Base-by-base conservation (phyloP, 805 yeast species). In the Ogataea trehalophila region DNA sequence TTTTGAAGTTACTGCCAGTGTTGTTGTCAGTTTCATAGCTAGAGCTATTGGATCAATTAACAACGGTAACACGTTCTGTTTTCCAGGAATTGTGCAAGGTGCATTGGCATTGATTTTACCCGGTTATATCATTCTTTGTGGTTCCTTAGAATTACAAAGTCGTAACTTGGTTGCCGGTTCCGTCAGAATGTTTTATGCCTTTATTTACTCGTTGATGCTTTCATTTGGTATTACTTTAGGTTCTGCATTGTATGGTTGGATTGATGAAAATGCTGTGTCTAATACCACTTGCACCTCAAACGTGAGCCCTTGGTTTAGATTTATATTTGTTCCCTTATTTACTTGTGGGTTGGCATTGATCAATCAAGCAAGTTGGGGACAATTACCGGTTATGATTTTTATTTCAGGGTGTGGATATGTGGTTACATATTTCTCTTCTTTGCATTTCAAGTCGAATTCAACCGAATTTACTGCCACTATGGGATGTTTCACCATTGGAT, bases 221-320 rank as follows among this genome's bases (percentile, higher is more conserved):
- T 94, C 96, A 8, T 92, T 92, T 68, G 98, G 98, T 39, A 87
- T 92, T 53, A 90, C 97, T 0, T 69, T 92, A 47, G 98, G 98
- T 0, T 87, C 96, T 5, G 95, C 95, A 0, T 70, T 92, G 37
- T 92, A 87, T 62, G 98, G 98, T 4, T 92, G 97, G 97, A 86
- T 89, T 46, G 96, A 91, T 58, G 62, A 70, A n/a, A 66, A 73
- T 52, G 95, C 95, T 2, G 83, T 87, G 0, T 77, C 81, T 17
- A 74, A 72, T 16, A 78, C 85, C 1, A 68, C 77, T 1, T 88
- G 96, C 61, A 64, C 74, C 0, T 65, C 69, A 0, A 61, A 69
- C 36, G 66, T 90, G 22, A 76, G 80, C 44, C 83, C 79, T 1
- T 74, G 75, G 73, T 85, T 66, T 66, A 70, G 82, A 44, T 73